A percentile compares a stretch with the other conserved stretches of the same genome.
Conservation (phyloP, 2,329 filamentous ascomycete genomes). For the Aspergillus melleus region DNA sequence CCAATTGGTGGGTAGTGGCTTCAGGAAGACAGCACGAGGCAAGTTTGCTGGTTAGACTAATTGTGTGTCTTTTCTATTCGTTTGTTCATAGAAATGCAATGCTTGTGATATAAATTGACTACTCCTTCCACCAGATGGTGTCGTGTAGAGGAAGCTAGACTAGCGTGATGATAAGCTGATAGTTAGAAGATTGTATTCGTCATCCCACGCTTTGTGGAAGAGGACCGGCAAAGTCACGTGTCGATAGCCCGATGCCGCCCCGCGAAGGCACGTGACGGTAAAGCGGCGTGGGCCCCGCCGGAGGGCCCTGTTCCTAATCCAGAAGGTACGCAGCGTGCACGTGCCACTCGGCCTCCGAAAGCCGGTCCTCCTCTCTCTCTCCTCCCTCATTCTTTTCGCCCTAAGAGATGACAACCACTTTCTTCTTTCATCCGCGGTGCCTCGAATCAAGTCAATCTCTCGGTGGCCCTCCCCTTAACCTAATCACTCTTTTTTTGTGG, state of each 20-base stretch:
- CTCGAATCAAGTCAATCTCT: neutral
- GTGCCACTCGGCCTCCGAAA: constrained; percentile 51
- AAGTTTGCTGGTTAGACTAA: too few species aligned
- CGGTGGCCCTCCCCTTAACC: neutral
- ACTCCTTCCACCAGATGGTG: too few species aligned
- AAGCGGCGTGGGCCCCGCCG: neutral
- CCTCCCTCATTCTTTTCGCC: neutral
- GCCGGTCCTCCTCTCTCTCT: constrained; percentile 46
- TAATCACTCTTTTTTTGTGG: neutral
- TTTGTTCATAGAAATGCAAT: too few species aligned
- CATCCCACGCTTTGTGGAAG: too few species aligned
- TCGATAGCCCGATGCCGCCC: neutral
- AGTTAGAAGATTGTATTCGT: too few species aligned
- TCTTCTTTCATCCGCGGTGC: neutral
- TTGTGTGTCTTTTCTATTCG: too few species aligned
- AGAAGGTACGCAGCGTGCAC: neutral
- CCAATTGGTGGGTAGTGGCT: neutral
- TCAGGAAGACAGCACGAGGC: too few species aligned
- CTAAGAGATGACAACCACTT: neutral
- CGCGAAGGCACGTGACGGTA: neutral
- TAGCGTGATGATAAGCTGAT: too few species aligned
- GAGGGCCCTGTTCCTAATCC: neutral
- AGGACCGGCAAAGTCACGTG: neutral
- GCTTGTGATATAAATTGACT: too few species aligned
- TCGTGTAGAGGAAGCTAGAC: too few species aligned